Base-by-base conservation (phyloP, 106 monocot species). In the Platanthera zijinensis region DNA sequence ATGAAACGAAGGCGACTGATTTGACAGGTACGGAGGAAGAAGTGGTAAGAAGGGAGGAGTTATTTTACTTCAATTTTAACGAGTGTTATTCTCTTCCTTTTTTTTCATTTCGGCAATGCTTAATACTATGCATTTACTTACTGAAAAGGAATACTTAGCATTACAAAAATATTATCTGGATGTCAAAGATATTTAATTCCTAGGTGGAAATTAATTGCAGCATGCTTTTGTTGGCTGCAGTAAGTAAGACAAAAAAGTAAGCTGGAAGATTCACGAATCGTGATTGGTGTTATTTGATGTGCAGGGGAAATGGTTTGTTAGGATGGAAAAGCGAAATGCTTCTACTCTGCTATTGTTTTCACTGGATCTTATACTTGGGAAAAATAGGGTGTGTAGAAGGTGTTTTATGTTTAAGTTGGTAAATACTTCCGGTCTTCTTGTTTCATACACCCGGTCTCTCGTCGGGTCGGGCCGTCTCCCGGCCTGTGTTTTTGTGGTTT, bases 21-120 rank as follows among this genome's bases (percentile, higher is more conserved):
- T 70, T 70, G 70, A 48, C 70, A 48, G 70, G 45, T 70, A 70
- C 70, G 70, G 45, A 48, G 17, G 47, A 48, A 48, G 47, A 70
- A 70, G 48, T 70, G 70, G 70, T 70, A 70, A 70, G 70, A 70
- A 48, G 46, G 17, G 48, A 48, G 48, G 5, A 47, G 48, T 17
- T 47, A 18, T 48, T 48, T 47, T 70, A 13, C 48, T 70, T 47
- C 5, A 5, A 47, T 28, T 67, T 67, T 67, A 28, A 11, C 17
- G 5, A 21, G 11, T 30, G 32, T 19, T 66, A 30, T 11, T 11
- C 25, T 66, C 66, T 10, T 66, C 66, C 2, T 66, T 64, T 61
- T 59, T 21, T 21, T 11, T 19, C 32, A 30, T 5, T 32, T 25
- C 3, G 25, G 1, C 18, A 9, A 30, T 11, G 25, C 30, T 66